Conservation (phyloP, 192 early-diverging fungal species). For the Coemansia sp. region DNA sequence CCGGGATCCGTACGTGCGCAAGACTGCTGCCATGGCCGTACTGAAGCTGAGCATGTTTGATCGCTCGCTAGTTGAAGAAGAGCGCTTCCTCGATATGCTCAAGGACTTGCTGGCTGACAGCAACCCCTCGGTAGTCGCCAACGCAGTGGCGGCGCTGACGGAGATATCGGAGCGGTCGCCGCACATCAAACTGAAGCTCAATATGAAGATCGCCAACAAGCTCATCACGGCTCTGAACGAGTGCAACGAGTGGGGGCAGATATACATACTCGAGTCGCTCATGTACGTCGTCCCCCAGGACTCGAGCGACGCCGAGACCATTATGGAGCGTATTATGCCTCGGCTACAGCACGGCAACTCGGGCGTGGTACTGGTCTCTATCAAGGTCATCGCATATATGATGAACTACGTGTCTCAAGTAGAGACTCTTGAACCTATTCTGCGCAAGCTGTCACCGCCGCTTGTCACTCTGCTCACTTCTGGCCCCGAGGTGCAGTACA, state of each 20-base stretch:
- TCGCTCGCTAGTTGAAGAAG: constrained; percentile 76
- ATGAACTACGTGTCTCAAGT: constrained; percentile 90
- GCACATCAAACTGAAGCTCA: constrained; percentile 80
- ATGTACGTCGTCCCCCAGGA: constrained; percentile 91
- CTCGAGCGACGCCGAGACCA: constrained; percentile 80
- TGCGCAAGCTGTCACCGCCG: constrained; percentile 87
- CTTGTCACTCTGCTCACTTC: constrained; percentile 89
- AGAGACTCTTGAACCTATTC: constrained; percentile 69
- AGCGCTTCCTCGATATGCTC: constrained; percentile 88
- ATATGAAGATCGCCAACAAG: constrained; percentile 86
- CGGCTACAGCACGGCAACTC: constrained; percentile 95
- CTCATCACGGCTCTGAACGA: constrained; percentile 91
- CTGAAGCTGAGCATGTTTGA: constrained; percentile 93
- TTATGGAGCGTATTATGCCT: constrained; percentile 87
- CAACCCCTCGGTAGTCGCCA: constrained; percentile 95
- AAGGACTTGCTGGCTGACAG: constrained; percentile 82
- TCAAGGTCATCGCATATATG: constrained; percentile 90
- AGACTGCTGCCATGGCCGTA: constrained; percentile 93
- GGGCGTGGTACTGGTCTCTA: constrained; percentile 78
- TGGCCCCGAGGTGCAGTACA: constrained; percentile 95
- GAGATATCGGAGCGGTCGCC: constrained; percentile 92
- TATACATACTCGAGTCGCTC: constrained; percentile 89
- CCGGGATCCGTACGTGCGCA: constrained; percentile 93
- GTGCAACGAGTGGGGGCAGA: constrained; percentile 98
- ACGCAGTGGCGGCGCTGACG: constrained; percentile 88